Evolutionary conservation across 139 green algal species (phyloP).

Genomic region (Tetradesmus obliquus): DNA sequence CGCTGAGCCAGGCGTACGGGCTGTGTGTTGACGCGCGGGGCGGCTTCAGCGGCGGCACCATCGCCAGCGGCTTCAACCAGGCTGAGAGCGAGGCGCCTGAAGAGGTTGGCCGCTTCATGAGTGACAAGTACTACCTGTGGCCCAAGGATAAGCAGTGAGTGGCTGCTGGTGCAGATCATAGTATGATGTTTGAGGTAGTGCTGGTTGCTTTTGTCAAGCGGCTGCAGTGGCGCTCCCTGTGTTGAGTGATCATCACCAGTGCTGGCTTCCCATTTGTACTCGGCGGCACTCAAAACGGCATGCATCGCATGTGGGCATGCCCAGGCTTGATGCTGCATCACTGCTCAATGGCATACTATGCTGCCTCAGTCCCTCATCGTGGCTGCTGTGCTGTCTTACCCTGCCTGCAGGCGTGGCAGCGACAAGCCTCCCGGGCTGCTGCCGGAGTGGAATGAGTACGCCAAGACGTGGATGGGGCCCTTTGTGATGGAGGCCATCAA

Average conservation of each 20-base stretch:
- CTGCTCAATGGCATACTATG: too few relatives aligned
- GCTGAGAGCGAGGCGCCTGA: constrained; percentile 26
- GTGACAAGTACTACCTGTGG: constrained; percentile 59
- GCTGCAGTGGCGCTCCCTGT: not conserved
- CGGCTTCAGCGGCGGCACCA: constrained; percentile 74
- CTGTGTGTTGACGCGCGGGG: constrained; percentile 46
- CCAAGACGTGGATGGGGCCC: constrained; percentile 57
- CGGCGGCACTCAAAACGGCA: too few relatives aligned
- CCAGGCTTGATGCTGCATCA: too few relatives aligned
- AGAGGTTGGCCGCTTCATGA: not conserved
- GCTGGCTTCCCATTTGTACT: too few relatives aligned
- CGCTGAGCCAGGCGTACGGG: constrained; percentile 49
- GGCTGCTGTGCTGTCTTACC: not conserved
- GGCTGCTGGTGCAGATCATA: not conserved
- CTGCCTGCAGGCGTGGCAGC: constrained; percentile 34
- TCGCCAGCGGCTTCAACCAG: constrained; percentile 53
- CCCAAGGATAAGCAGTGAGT: constrained; percentile 11
- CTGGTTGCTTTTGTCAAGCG: not conserved
- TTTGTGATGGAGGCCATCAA: constrained; percentile 74
- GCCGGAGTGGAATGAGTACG: constrained; percentile 43
- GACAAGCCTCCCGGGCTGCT: constrained; percentile 42
- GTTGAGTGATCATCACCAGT: too few relatives aligned
- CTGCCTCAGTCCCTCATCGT: too few relatives aligned
- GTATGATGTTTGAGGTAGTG: not conserved
- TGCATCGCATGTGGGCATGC: too few relatives aligned